Evolutionary conservation across 768 basidiomycete species (phyloP).

Genomic region (Mycena belliarum): DNA sequence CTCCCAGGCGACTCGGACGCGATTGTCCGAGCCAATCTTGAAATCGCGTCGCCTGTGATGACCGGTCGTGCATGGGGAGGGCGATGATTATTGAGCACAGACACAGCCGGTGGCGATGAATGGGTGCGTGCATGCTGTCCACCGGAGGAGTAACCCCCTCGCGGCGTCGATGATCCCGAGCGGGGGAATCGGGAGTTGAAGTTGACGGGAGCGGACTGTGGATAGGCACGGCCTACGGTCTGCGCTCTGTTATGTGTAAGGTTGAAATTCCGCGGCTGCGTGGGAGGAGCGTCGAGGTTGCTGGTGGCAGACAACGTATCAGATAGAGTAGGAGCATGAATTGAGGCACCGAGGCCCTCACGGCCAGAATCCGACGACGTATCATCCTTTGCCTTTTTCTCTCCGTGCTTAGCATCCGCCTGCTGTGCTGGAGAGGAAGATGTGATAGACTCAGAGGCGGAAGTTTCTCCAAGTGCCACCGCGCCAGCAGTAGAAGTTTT

Average conservation of each 20-base stretch:
- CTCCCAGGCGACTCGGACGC: constrained; percentile 33
- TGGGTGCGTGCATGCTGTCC: constrained; percentile 60
- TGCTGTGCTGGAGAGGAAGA: no score
- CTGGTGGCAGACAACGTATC: constrained; percentile 44
- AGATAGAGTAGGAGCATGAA: constrained; percentile 51
- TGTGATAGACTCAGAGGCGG: not conserved
- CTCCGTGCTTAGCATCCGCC: not conserved
- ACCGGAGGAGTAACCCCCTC: constrained; percentile 36
- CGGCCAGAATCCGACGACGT: constrained; percentile 17
- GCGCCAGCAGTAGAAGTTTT: not conserved
- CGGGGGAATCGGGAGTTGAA: constrained; percentile 36
- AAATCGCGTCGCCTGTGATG: constrained; percentile 71
- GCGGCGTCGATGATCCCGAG: constrained; percentile 47
- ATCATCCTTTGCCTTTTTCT: constrained; percentile 22
- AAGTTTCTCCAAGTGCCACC: no score
- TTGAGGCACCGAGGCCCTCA: constrained; percentile 49
- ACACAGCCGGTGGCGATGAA: constrained; percentile 58
- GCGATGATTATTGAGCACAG: constrained; percentile 36
- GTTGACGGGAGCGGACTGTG: constrained; percentile 31
- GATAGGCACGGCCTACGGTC: constrained; percentile 49
- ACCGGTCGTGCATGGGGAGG: constrained; percentile 60
- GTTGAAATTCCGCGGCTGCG: constrained; percentile 29
- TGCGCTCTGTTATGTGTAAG: constrained; percentile 56
- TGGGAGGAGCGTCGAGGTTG: constrained; percentile 33
- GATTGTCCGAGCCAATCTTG: constrained; percentile 63